phyloP scores from a whole-genome alignment of 768 basidiomycete species.

The Solioccasus polychromus region DNA sequence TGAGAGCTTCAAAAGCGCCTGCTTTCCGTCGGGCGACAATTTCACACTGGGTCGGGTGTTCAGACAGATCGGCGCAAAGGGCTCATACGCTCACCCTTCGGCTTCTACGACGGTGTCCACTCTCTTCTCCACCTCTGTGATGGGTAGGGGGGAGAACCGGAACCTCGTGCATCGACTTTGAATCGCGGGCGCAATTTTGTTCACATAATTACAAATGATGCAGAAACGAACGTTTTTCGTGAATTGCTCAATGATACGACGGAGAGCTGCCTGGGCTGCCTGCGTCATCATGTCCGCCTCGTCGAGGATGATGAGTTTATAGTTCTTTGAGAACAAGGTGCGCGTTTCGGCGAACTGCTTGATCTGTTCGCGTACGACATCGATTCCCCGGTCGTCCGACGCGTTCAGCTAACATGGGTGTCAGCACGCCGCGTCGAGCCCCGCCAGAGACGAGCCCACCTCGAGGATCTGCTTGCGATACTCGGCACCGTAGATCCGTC shows the following conservation, averaged over 20 bases:
- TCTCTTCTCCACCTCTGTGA: slow-evolving; percentile 80
- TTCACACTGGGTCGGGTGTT: slow-evolving; percentile 63
- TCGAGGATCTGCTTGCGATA: slow-evolving; percentile 94
- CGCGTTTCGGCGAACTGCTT: slow-evolving; percentile 98
- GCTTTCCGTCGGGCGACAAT: slow-evolving; percentile 79
- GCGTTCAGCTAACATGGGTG: slow-evolving; percentile 76
- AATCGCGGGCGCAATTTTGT: slow-evolving; percentile 97
- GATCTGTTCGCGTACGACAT: slow-evolving; percentile 97
- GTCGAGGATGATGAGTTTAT: slow-evolving; percentile 96
- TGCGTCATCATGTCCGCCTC: slow-evolving; percentile 99
- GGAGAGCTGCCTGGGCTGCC: slow-evolving; percentile 92
- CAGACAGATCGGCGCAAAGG: background rate
- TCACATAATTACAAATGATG: slow-evolving; percentile 99
- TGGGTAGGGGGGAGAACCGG: slow-evolving; percentile 91
- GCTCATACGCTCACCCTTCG: slow-evolving; percentile 60
- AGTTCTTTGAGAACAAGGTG: slow-evolving; percentile 87
- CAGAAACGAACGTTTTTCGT: slow-evolving; percentile 99
- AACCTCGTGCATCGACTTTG: slow-evolving; percentile 98
- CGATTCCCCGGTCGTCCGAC: slow-evolving; percentile 97
- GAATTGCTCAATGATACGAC: slow-evolving; percentile 97
- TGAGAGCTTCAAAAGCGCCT: slow-evolving; percentile 89
- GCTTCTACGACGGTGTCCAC: slow-evolving; percentile 73
- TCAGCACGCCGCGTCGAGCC: background rate
- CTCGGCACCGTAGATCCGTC: slow-evolving; percentile 85
- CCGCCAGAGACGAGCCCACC: slow-evolving; percentile 40